Evolutionary conservation across 2,329 filamentous ascomycete species (phyloP).

Genomic region (Nigrospora osmanthi): DNA sequence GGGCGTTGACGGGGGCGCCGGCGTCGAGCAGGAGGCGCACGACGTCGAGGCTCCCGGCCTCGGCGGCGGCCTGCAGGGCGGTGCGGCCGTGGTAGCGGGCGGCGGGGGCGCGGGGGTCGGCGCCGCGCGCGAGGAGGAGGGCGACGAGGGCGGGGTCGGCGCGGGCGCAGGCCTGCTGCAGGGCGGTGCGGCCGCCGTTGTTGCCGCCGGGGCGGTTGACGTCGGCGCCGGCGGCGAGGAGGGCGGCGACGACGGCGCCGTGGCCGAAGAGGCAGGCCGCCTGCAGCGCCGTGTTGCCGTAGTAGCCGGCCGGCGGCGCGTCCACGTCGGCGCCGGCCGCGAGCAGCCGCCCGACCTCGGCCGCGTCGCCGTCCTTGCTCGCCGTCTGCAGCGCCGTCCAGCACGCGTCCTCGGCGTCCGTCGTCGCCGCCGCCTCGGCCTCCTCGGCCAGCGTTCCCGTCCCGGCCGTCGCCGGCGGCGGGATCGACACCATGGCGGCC

Average conservation of each 20-base stretch:
- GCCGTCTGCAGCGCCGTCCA: constrained; percentile 28
- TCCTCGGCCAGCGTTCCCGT: background rate
- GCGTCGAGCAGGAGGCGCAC: constrained; percentile 16
- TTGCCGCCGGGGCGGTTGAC: constrained; percentile 20
- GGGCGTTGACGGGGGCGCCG: constrained; percentile 22
- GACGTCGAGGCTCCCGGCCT: constrained; percentile 15
- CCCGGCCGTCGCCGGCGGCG: background rate
- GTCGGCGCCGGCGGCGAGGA: constrained; percentile 12
- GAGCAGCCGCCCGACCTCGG: constrained; percentile 13
- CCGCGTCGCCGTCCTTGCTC: constrained; percentile 21
- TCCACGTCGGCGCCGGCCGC: constrained; percentile 17
- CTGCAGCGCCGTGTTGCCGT: constrained; percentile 20
- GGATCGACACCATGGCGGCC: background rate
- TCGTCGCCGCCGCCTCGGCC: constrained; percentile 4
- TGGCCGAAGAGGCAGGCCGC: constrained; percentile 17
- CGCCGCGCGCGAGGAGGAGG: constrained; percentile 11
- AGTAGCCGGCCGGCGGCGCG: constrained; percentile 12
- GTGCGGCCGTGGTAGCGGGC: constrained; percentile 22
- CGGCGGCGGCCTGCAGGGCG: constrained; percentile 26
- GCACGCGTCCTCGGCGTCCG: constrained; percentile 8
- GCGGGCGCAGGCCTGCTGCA: constrained; percentile 22
- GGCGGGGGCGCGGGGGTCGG: constrained; percentile 16
- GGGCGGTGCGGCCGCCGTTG: constrained; percentile 25
- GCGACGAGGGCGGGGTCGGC: constrained; percentile 10
- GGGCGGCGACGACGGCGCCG: constrained; percentile 8